Base-by-base conservation (phyloP, 2,329 filamentous ascomycete genomes). In the Trichoderma breve region DNA sequence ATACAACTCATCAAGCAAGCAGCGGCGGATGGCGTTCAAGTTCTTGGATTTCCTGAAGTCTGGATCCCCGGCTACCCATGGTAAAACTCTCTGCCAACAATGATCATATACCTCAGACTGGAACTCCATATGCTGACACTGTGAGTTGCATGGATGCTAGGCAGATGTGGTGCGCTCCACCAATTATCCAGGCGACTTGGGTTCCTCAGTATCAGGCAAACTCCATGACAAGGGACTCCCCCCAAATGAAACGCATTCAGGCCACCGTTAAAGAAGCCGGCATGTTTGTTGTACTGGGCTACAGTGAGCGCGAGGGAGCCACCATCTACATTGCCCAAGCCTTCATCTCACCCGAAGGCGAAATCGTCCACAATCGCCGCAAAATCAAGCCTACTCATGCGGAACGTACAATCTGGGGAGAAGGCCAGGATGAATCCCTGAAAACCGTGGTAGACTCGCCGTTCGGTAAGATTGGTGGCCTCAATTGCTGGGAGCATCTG, bases 301-400 rank as follows among this genome's bases (percentile, higher is more conserved):
- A 87, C 79, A 86, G 85, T 6, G 86, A 88, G 77, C 79, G 86
- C 30, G 85, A 87, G 72, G 79, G 85, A 58, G 82, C 84, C 73
- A 86, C 83, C 32, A 80, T 88, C 4, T 88, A 88, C 79, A 86
- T 85, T 28, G 81, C 86, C 0, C 87, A 89, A 77, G 81, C 85
- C 1, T 80, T 88, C 73, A 89, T 89, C 73, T 83, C 82, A 55
- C 81, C 84, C 0, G 79, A 81, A 4, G 86, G 86, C 2, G 80
- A 83, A 39, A 79, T 89, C 72, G 79, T 86, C 72, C 86, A 87
- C 79, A 83, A 86, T 74, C 84, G 87, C n/a, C 84, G 87, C 73
- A 89, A 89, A 80, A 85, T 88, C 74, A 86, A 85, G 76, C 84
- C 86, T 2, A 88, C 87, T 3, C 86, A 88, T 74, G 84, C 88